Conservation (phyloP, 2,329 filamentous ascomycete genomes). For the Neofusicoccum ribis region DNA sequence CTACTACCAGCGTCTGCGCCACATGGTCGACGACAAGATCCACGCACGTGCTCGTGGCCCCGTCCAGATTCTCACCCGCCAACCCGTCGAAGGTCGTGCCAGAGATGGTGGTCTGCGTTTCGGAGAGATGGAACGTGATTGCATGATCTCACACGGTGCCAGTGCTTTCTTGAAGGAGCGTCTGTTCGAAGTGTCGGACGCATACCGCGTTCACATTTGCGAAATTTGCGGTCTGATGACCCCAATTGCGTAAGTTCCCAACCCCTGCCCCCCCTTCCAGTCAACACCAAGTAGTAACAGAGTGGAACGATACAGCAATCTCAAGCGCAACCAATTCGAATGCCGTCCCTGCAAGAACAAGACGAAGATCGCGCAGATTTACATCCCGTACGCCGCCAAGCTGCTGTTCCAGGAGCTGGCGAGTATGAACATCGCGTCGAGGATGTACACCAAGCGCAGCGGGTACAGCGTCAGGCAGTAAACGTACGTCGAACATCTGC, state of each 20-base stretch:
- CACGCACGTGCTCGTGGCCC: conserved; percentile 97
- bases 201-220: conserved; percentile 96
- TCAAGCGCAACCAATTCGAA: conserved; percentile 94
- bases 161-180: conserved; percentile 96
- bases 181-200: conserved; percentile 95
- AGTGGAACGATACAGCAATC: conserved; percentile 59
- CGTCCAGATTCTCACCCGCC: conserved; percentile 93
- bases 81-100: conserved; percentile 97
- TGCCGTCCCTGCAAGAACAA: conserved; percentile 99
- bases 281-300: conserved; percentile 25
- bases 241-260: conserved; percentile 83
- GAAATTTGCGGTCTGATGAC: conserved; percentile 99
- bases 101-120: conserved; percentile 97
- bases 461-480: conserved; percentile 61
- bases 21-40: conserved; percentile 99
- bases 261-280: conserved; percentile 28
- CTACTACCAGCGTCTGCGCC: conserved; percentile 96
- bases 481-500: background rate
- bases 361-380: conserved; percentile 95
- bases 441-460: conserved; percentile 90
- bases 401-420: conserved; percentile 97
- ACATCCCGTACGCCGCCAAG: conserved; percentile 97
- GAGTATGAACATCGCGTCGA: conserved; percentile 96
- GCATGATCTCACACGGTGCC: conserved; percentile 99
- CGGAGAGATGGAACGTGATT: conserved; percentile 99